Conservation (phyloP, 2,329 filamentous ascomycete genomes). For the Neofusicoccum ribis region DNA sequence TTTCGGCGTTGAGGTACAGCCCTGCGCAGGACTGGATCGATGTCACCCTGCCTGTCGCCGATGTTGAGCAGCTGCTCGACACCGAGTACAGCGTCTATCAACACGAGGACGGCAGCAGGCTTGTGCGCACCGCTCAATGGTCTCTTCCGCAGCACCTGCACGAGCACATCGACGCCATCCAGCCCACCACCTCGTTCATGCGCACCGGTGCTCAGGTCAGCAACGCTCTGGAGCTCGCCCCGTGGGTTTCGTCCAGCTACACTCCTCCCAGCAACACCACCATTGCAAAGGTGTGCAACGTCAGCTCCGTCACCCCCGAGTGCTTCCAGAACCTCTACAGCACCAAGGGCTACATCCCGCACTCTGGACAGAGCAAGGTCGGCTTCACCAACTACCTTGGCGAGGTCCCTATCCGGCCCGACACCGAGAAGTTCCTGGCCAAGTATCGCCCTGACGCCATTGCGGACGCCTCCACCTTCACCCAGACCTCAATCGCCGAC, state of each 20-base stretch:
- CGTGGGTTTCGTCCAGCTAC: neutral
- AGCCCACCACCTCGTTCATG: conserved; percentile 53
- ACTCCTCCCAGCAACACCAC: conserved; percentile 1
- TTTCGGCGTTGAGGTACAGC: conserved; percentile 39
- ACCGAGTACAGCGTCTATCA: conserved; percentile 44
- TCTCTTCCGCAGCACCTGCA: conserved; percentile 43
- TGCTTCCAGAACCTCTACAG: conserved; percentile 57
- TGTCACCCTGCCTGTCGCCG: conserved; percentile 49
- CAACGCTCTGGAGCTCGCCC: neutral
- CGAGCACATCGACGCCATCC: conserved; percentile 48
- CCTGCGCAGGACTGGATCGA: conserved; percentile 55
- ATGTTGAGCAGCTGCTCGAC: conserved; percentile 50
- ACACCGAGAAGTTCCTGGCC: conserved; percentile 51
- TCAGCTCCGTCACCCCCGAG: conserved; percentile 49
- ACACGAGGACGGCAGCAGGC: conserved; percentile 41
- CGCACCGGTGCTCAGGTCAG: conserved; percentile 22
- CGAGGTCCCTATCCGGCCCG: conserved; percentile 51
- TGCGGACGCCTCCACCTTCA: conserved; percentile 50
- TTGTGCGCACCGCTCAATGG: conserved; percentile 43
- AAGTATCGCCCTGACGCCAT: conserved; percentile 54
- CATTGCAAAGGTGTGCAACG: conserved; percentile 23
- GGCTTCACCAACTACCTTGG: conserved; percentile 57
- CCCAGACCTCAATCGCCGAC: conserved; percentile 32
- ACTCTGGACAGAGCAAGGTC: conserved; percentile 48
- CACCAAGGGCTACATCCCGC: conserved; percentile 54